Percentiles rank a stretch among this genome's conserved stretches.
phyloP scores from a whole-genome alignment of 768 basidiomycete species.

The Lactarius pseudohatsudake region DNA sequence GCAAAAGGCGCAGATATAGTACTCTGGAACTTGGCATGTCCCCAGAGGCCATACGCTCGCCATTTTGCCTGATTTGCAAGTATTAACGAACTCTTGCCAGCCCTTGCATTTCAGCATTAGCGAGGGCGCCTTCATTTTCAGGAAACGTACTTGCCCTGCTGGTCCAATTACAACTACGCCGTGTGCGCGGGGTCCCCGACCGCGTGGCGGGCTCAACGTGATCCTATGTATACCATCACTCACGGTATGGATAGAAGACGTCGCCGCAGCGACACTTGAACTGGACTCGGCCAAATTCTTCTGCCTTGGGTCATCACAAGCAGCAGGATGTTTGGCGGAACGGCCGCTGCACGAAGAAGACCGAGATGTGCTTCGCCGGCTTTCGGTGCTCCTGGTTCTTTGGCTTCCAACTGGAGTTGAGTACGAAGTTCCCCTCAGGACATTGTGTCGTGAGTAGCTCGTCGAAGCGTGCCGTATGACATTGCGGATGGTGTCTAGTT shows the following conservation, averaged over 20 bases:
- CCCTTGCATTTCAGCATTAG: conserved; percentile 37
- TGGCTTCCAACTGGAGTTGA: conserved; percentile 39
- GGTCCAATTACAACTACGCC: conserved; percentile 62
- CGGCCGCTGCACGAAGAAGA: conserved; percentile 48
- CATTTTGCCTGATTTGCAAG: conserved; percentile 70
- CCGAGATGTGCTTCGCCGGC: conserved; percentile 38
- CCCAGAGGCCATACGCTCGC: conserved; percentile 72
- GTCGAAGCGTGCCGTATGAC: conserved; percentile 54
- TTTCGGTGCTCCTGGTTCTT: conserved; percentile 28
- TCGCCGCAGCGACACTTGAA: conserved; percentile 11
- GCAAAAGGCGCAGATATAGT: conserved; percentile 68
- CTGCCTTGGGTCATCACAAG: not conserved
- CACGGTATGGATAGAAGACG: conserved; percentile 33
- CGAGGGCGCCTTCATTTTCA: not conserved
- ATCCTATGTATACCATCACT: conserved; percentile 47
- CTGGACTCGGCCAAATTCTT: conserved; percentile 12
- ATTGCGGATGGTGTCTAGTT: conserved; percentile 64
- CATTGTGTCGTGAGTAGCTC: conserved; percentile 57
- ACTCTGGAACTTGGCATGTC: conserved; percentile 70
- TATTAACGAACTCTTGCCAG: conserved; percentile 76
- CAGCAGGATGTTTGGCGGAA: conserved; percentile 3
- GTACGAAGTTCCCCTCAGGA: conserved; percentile 44
- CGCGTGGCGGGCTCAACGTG: conserved; percentile 45
- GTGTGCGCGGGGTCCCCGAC: conserved; percentile 49
- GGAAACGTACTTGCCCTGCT: conserved; percentile 50